Base-by-base conservation (phyloP, 148 eudicot genomes). In the Simmondsia chinensis region DNA sequence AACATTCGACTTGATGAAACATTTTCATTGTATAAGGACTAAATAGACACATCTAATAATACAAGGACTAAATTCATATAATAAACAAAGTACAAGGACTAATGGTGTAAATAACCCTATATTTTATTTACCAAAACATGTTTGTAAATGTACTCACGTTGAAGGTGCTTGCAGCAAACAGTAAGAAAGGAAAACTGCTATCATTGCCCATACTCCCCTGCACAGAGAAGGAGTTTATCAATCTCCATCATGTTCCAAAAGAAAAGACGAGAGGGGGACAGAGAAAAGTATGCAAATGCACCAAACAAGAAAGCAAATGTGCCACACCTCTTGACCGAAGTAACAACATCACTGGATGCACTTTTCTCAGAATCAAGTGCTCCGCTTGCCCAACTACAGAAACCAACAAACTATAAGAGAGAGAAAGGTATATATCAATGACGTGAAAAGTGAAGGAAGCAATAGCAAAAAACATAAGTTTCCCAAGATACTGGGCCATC, bases 151-250 rank as follows among this genome's bases (percentile, higher is more conserved):
- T 9, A 66, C 97, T 82, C 68, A 91, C 95, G 99, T 85, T 23
- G 95, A 86, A 55, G 99, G 99, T 33, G 99, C 94, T 71, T 91
- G 99, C 42, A 91, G 71, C 75, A 91, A 79, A 56, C 89, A 76
- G 60, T 91, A 91, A 23, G 99, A 66, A 63, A 91, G 94, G 59
- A 76, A 82, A 41, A 91, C 95, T 12, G 95, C 99, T 59, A 86
- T 66, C 99, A 91, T 85, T 40, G 95, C 99, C 85, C 94, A 91
- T 32, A 82, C 56, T 22, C 99, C 99, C 83, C 99, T 91, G n/a
- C n/a, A 29, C 50, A 69, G 69, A 16, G 23, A 38, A 50, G 11
- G 27, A 30, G 37, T 19, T 28, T 8, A 20, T 51, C 16, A 16
- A 20, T 16, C 25, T 37, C 28, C 43, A 39, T 22, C 39, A 44